Conservation (phyloP, 139 green algal species). For the Asterochloris sp. region DNA sequence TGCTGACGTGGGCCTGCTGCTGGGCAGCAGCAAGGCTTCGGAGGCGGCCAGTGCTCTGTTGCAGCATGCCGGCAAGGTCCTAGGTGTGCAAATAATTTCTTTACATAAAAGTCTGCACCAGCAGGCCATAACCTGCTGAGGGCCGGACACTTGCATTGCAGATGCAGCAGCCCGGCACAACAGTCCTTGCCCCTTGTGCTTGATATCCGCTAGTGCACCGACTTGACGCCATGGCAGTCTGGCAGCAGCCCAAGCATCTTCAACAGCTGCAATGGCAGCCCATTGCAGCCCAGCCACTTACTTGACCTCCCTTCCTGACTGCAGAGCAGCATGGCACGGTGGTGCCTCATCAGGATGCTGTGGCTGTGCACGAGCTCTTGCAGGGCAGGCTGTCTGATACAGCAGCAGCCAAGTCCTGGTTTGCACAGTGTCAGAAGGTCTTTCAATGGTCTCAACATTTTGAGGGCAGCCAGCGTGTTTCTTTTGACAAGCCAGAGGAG, state of each 20-base stretch:
- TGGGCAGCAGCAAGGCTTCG: not conserved
- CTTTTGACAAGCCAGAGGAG: not conserved
- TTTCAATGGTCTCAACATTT: constrained; percentile 67
- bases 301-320: not conserved
- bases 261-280: too few species aligned
- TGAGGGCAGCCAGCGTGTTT: constrained; percentile 33
- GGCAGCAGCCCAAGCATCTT: not conserved
- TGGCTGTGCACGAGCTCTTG: constrained; percentile 48
- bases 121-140: not conserved
- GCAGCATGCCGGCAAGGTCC: not conserved
- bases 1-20: constrained; percentile 39
- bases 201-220: not conserved
- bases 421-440: constrained; percentile 27
- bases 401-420: constrained; percentile 45
- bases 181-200: not conserved
- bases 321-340: constrained; percentile 11
- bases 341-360: constrained; percentile 26
- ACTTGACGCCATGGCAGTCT: not conserved
- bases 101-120: not conserved
- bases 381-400: constrained; percentile 19
- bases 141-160: not conserved
- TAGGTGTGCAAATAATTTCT: not conserved
- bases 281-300: not conserved
- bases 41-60: not conserved
- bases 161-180: not conserved